Conservation (phyloP, 2,329 filamentous ascomycete species). For the Cladosporium sp. region DNA sequence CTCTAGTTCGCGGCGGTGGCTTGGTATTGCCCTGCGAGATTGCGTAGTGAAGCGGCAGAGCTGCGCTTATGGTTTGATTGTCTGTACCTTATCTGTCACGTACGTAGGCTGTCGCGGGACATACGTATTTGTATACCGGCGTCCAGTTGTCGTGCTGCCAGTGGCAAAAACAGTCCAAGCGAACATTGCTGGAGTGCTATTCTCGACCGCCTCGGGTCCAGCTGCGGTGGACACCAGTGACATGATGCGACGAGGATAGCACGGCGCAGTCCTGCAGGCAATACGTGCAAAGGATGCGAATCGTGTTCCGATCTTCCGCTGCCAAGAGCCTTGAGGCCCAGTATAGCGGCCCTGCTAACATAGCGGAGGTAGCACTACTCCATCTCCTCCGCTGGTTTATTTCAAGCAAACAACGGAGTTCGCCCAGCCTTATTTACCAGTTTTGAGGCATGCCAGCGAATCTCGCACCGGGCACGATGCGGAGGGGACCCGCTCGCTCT, state of each 20-base stretch:
- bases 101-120: not conserved
- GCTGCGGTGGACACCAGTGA: not conserved
- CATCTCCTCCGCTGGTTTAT: conserved; percentile 2
- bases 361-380: not conserved
- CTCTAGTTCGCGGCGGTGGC: conserved; percentile 4
- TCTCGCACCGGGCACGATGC: not conserved
- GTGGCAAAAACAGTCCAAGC: not conserved
- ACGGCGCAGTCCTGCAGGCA: not conserved
- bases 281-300: not conserved
- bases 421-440: conserved; percentile 1
- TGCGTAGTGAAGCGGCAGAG: not conserved
- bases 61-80: not conserved
- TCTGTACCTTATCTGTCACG: not conserved
- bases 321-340: not conserved
- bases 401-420: not conserved
- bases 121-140: not conserved
- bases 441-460: conserved; percentile 1
- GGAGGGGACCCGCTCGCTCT: not conserved
- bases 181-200: not conserved
- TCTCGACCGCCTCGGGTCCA: not conserved
- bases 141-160: not conserved
- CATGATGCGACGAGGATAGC: not conserved
- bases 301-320: not conserved
- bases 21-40: conserved; percentile 13
- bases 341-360: not conserved